Percentiles rank a stretch among this genome's conserved stretches.
Evolutionary conservation across 1,284 basidiomycete genomes (phyloP).

Genomic region (Ceratobasidium sp.): DNA sequence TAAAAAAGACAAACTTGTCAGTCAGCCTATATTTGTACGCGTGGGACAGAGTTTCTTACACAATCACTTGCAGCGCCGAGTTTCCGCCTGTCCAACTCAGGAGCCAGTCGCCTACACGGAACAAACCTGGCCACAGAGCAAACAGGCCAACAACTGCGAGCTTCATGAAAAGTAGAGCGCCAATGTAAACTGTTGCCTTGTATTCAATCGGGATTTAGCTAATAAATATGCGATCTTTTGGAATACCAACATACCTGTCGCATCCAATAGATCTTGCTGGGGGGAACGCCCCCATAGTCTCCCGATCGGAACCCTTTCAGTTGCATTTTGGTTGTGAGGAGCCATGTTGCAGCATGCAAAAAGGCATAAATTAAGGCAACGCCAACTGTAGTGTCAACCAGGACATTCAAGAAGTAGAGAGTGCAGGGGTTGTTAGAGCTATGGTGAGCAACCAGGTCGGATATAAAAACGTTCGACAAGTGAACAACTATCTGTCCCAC

Average conservation of each 20-base stretch:
- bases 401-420: conserved; percentile 92
- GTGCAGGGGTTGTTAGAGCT: conserved; percentile 85
- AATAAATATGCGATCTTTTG: not conserved
- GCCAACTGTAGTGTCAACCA: conserved; percentile 93
- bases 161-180: conserved; percentile 91
- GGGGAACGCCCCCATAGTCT: conserved; percentile 81
- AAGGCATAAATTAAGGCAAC: conserved; percentile 86
- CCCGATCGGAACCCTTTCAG: conserved; percentile 87
- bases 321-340: conserved; percentile 72
- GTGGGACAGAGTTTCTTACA: conserved; percentile 63
- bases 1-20: conserved; percentile 50
- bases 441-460: conserved; percentile 72
- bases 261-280: conserved; percentile 76
- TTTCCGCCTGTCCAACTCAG: conserved; percentile 79
- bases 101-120: conserved; percentile 81
- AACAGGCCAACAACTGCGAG: conserved; percentile 81
- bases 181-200: conserved; percentile 80
- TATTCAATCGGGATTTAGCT: not conserved
- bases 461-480: conserved; percentile 84
- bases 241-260: conserved; percentile 63
- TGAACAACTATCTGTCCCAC: conserved; percentile 93
- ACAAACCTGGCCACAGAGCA: conserved; percentile 75
- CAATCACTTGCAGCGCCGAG: conserved; percentile 80
- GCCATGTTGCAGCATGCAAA: conserved; percentile 73
- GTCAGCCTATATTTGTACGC: conserved; percentile 11